Base-by-base conservation (phyloP, 2,329 filamentous ascomycete genomes). In the Onygenales sp. region DNA sequence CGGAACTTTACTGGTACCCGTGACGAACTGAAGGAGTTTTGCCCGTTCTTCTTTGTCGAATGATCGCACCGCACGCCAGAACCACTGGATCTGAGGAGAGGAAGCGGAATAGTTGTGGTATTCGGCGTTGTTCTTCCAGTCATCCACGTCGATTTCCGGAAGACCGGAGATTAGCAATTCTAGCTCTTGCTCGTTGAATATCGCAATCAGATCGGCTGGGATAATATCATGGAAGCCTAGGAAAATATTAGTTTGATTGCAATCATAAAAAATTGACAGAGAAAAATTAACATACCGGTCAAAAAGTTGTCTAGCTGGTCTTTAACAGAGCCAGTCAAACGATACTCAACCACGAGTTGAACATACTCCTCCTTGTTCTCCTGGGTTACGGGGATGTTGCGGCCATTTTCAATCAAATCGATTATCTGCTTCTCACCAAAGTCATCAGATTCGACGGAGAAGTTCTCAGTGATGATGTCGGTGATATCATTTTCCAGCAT, bases 321-420 rank as follows among this genome's bases (percentile, higher is more conserved):
- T 71, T 92, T 86, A 37, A 98, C 93, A 37, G 93, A 95, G 17
- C 87, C 87, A 51, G 93, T 82, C 46, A 98, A 82, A 65, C 88
- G 91, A 74, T 96, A 90, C 71, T 98, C 92, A 8, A 96, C 92
- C 45, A 98, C 88, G 49, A 91, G 78, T 55, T 92, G 88, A 52
- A 98, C 89, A 67, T 97, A 98, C 59, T 98, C 92, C 59, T 95
- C 88, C 78, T 98, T 98, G 75, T 98, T 98, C 61, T 97, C 91
- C 64, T 98, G 89, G 0, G 92, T 97, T 53, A 98, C 93, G 0
- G 88, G 80, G 57, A 97, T 88, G 68, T 97, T 90, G 65, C 88
- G 87, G 47, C 93, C 93, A 64, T 94, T 85, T 34, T 86, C 83
- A 57, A 91, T 82, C 47, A 98, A 81, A 67, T 98, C 93, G 47